Conservation (phyloP, 805 yeast genomes). For the Saccharomycopsis lassenensis region DNA sequence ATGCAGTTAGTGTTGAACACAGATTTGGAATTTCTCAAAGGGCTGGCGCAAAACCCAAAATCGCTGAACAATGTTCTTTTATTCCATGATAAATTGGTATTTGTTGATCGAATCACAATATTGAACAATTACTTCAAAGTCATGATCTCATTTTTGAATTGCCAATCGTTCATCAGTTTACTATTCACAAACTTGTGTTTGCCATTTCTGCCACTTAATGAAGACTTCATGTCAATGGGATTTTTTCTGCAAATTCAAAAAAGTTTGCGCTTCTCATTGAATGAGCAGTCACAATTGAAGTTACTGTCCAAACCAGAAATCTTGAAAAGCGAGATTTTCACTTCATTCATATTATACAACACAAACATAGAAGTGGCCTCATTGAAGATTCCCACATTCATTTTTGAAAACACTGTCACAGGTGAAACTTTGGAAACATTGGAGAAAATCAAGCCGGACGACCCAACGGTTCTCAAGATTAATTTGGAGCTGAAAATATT, state of each 20-base stretch:
- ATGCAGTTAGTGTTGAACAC: background rate
- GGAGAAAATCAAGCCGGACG: too few species aligned
- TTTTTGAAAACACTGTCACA: too few species aligned
- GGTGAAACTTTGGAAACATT: too few species aligned
- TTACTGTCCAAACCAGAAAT: background rate
- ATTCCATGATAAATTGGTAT: too few species aligned
- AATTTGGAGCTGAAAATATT: background rate
- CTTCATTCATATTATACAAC: background rate
- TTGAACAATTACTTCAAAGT: conserved; percentile 7
- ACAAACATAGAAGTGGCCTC: background rate
- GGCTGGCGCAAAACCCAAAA: conserved; percentile 1
- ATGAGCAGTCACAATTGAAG: too few species aligned
- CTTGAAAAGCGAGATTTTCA: background rate
- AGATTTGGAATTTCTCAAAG: conserved; percentile 1
- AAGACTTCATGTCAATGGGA: background rate
- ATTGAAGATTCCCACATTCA: too few species aligned
- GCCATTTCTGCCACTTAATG: conserved; percentile 11
- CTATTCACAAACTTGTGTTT: conserved; percentile 9
- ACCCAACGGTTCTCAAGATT: conserved; percentile 1
- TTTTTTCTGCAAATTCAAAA: background rate
- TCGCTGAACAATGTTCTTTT: background rate
- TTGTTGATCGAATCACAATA: background rate
- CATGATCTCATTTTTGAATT: conserved; percentile 1
- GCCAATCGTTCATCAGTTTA: conserved; percentile 2
- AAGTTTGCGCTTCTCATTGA: background rate